Base-by-base conservation (phyloP, 2,329 filamentous ascomycete genomes). In the Microdochium trichocladiopsis region DNA sequence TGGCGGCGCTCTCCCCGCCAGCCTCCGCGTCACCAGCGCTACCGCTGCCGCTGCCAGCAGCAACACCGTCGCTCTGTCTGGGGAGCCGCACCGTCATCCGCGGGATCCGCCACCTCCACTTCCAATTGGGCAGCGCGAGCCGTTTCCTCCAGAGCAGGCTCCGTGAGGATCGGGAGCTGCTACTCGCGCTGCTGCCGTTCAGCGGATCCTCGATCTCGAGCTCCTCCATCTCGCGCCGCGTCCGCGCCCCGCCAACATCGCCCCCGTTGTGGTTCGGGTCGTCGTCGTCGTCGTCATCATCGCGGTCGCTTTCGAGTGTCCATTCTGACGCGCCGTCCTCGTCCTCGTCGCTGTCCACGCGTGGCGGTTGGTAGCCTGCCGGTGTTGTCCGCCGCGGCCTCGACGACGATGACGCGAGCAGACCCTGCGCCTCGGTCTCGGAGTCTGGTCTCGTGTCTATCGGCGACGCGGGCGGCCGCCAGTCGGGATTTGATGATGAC, bases 151-250 rank as follows among this genome's bases (percentile, higher is more conserved):
- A 83, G 51, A 48, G 24, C 14, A 10, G 23, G 12, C 23, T 25
- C 23, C 72, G 64, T 2, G 72, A 74, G 23, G 74, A 66, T 25
- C 70, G 67, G 51, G 63, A 53, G 47, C 56, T 55, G 3, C 60
- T 58, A 48, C 56, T 60, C n/a, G 60, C 54, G 14, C 41, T 50
- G 55, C 70, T 60, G 53, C 68, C 64, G 49, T 72, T 67, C 22
- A 71, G 63, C 25, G 83, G 82, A 59, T 95, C 90, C 61, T 90
- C 81, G 43, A 95, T 82, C 60, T 95, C 90, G 79, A 95, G 84
- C 78, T 96, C 88, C 64, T 95, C 83, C 73, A 97, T 86, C 70
- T 94, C 89, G 58, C 87, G 80, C 56, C 89, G 84, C 61, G 94
- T 78, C 56, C 84, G 82, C 28, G 81, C 82, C 36, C 82, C 82